phyloP scores from a whole-genome alignment of 768 basidiomycete genomes.

The Rhodotorula diobovata region DNA sequence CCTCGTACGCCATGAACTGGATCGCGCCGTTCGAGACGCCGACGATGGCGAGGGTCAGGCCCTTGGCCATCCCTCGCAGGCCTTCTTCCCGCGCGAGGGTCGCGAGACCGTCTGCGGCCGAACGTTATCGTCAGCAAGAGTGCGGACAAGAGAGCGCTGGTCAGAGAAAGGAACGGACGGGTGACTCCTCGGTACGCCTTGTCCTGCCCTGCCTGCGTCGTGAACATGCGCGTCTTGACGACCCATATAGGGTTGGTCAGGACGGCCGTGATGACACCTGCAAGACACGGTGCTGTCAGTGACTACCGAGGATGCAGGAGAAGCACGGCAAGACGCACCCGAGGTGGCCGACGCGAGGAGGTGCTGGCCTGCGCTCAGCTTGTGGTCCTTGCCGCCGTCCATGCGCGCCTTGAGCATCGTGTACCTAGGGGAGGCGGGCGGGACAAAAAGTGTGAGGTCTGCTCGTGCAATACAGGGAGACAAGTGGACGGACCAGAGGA shows the following conservation, averaged over 20 bases:
- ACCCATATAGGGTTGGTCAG: slow-evolving; percentile 98
- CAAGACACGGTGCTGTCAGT: background rate
- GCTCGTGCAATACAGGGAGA: background rate
- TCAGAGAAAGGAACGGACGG: slow-evolving; percentile 34
- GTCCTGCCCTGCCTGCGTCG: slow-evolving; percentile 63
- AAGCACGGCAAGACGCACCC: slow-evolving; percentile 62
- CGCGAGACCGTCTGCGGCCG: slow-evolving; percentile 62
- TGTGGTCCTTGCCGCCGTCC: slow-evolving; percentile 60
- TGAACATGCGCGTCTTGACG: slow-evolving; percentile 94
- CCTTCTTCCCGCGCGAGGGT: slow-evolving; percentile 72
- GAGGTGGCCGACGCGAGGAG: slow-evolving; percentile 90
- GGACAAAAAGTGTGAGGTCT: background rate
- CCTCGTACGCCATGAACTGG: slow-evolving; percentile 94
- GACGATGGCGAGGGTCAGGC: slow-evolving; percentile 78
- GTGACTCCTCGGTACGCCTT: slow-evolving; percentile 61
- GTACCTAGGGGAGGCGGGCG: slow-evolving; percentile 57
- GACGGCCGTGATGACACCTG: slow-evolving; percentile 87
- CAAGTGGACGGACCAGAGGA: slow-evolving; percentile 67
- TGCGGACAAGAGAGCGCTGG: background rate
- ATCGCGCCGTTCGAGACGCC: slow-evolving; percentile 92
- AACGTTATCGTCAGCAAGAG: too few species aligned
- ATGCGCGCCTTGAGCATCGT: slow-evolving; percentile 78
- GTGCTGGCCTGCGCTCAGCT: slow-evolving; percentile 71
- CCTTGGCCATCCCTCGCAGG: slow-evolving; percentile 71
- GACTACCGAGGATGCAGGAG: slow-evolving; percentile 16